Evolutionary conservation across 2,329 filamentous ascomycete species (phyloP), one percentile per base, ranked within the genome.

Genomic region (Sporothrix brunneoviolacea): DNA sequence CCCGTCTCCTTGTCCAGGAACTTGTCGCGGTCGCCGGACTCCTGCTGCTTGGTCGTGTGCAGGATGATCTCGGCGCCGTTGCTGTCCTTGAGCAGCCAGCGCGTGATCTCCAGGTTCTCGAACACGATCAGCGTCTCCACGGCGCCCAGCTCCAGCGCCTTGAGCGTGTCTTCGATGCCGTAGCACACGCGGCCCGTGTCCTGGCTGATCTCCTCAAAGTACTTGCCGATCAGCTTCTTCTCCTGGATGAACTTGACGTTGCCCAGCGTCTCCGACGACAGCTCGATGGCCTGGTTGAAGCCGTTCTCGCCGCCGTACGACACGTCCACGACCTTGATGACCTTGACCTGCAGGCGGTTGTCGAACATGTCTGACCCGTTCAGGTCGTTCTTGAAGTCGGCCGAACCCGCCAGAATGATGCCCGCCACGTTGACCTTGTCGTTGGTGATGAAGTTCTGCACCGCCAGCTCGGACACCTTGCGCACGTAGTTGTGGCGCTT

Each of bases 241-340:
- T 98, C 93, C 72, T 98, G 93, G 68, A 98, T 96, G 70, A 98
- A 98, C 74, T 98, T 98, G 80, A 98, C 93, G 67, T 97, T 98
- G 71, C 91, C 88, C 42, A 98, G 80, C 8, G 93, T 98, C 76
- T 98, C 94, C 8, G 90, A 82, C 22, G 93, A 86, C 62, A 98
- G 72, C 67, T 98, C 93, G 58, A 98, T 98, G 54, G 93, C 93
- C 74, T 98, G 94, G 76, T 98, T 98, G 80, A 98, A 98, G 41
- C 93, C 93, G 76, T 97, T 97, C 74, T 98, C 94, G 61, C 93
- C 93, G 68, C 93, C 93, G 64, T 98, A 98, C 13, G 91, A 97
- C 39, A 98, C 94, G 68, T 98, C 93, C 32, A 98, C 94, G 39
- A 98, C 88, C 75, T 98, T 98, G 80, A 98, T 97, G 64, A 98